Evolutionary conservation across 768 basidiomycete species (phyloP).

Genomic region (Leccinellum rugosiceps): DNA sequence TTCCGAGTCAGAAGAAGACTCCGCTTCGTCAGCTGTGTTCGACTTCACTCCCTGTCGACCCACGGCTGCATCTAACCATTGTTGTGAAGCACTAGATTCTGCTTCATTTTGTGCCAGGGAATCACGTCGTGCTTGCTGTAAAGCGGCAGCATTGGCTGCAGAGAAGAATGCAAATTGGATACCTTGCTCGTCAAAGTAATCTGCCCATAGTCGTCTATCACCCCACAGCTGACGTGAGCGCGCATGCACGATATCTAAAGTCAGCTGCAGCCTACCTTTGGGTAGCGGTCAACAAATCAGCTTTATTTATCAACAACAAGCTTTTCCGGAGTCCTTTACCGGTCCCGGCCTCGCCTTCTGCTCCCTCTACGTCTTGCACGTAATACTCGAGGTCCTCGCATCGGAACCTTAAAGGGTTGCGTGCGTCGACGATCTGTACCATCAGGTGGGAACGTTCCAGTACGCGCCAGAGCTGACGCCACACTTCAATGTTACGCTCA

Average conservation of each 20-base stretch:
- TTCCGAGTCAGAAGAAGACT: slow-evolving; percentile 33
- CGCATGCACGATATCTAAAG: background rate
- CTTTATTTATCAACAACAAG: slow-evolving; percentile 91
- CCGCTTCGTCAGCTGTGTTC: slow-evolving; percentile 10
- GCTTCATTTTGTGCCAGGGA: slow-evolving; percentile 38
- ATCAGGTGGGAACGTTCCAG: slow-evolving; percentile 91
- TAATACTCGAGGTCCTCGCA: slow-evolving; percentile 91
- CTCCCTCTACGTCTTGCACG: slow-evolving; percentile 77
- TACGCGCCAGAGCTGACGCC: slow-evolving; percentile 98
- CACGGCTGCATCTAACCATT: background rate
- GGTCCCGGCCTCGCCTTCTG: slow-evolving; percentile 77
- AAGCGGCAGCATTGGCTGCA: slow-evolving; percentile 79
- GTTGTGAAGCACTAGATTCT: slow-evolving; percentile 12
- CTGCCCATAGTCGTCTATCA: slow-evolving; percentile 81
- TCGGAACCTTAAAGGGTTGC: slow-evolving; percentile 89
- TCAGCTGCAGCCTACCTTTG: slow-evolving; percentile 64
- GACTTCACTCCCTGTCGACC: background rate
- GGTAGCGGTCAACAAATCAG: slow-evolving; percentile 81
- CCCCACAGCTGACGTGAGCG: slow-evolving; percentile 23
- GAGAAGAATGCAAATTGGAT: slow-evolving; percentile 91
- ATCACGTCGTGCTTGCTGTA: slow-evolving; percentile 64
- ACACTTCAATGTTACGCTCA: slow-evolving; percentile 96
- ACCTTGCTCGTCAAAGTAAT: slow-evolving; percentile 76
- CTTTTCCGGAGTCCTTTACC: slow-evolving; percentile 70
- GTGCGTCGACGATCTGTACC: slow-evolving; percentile 94